Evolutionary conservation across 1,139 yeast genomes (phyloP).

Genomic region (Saccharomyces hybrid): DNA sequence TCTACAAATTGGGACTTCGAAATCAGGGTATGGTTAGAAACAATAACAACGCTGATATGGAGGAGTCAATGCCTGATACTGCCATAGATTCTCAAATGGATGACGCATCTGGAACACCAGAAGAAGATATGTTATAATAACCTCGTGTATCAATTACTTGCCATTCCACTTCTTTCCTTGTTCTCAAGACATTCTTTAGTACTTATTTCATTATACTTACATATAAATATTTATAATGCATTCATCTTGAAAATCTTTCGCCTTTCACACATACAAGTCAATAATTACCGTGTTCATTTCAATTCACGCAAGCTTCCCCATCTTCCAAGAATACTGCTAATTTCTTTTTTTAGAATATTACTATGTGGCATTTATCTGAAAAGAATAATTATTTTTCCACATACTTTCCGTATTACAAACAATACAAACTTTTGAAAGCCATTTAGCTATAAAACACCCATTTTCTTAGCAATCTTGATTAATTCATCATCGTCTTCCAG

Average conservation of each 20-base stretch:
- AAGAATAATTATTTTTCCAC: neutral
- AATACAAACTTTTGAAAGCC: neutral
- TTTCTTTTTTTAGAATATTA: neutral
- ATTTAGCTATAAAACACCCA: constrained; percentile 6
- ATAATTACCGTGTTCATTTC: neutral
- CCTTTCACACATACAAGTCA: neutral
- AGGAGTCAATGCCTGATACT: constrained; percentile 10
- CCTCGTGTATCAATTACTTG: neutral
- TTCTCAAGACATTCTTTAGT: neutral
- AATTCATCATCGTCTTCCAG: constrained; percentile 18
- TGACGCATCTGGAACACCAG: constrained; percentile 25
- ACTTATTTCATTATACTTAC: neutral
- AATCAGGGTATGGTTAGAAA: constrained; percentile 8
- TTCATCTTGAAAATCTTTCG: neutral
- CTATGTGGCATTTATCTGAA: neutral
- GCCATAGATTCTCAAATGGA: constrained; percentile 14
- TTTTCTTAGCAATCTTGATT: constrained; percentile 13
- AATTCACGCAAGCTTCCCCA: too few species aligned
- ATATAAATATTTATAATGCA: neutral
- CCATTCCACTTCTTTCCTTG: neutral
- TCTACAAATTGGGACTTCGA: constrained; percentile 22
- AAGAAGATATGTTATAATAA: constrained; percentile 20
- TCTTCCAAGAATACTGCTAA: too few species aligned
- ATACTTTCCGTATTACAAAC: neutral
- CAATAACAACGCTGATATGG: constrained; percentile 3